Conservation (phyloP, 2,329 filamentous ascomycete genomes). For the Penicillium digitatum region DNA sequence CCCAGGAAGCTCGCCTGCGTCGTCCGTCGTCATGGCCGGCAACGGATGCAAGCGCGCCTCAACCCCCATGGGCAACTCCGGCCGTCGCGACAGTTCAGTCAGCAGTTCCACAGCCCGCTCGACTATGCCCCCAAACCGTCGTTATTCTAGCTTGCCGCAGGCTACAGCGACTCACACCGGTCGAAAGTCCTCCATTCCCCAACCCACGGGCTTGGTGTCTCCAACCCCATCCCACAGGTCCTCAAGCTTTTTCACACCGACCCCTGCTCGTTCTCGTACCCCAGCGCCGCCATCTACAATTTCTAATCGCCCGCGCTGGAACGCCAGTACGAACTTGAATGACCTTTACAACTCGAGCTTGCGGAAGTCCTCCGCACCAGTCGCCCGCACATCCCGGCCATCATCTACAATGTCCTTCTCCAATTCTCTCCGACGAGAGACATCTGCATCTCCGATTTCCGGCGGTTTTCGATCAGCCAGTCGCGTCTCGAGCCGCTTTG, state of each 20-base stretch:
- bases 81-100: constrained; percentile 47
- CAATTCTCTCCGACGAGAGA: constrained; percentile 42
- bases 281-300: constrained; percentile 40
- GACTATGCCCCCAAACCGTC: constrained; percentile 40
- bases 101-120: constrained; percentile 40
- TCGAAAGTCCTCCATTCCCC: constrained; percentile 39
- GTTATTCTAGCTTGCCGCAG: constrained; percentile 49
- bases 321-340: constrained; percentile 59
- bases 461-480: constrained; percentile 30
- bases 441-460: constrained; percentile 40
- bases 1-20: constrained; percentile 67
- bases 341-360: constrained; percentile 59
- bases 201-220: constrained; percentile 30
- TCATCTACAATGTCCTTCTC: constrained; percentile 42
- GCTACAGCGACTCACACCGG: constrained; percentile 26
- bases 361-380: constrained; percentile 33
- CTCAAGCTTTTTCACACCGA: constrained; percentile 52
- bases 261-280: constrained; percentile 45
- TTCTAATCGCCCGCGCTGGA: constrained; percentile 68
- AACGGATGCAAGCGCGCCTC: constrained; percentile 47
- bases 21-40: constrained; percentile 57
- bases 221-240: constrained; percentile 34
- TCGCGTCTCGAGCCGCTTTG: constrained; percentile 33
- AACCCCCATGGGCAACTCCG: constrained; percentile 46
- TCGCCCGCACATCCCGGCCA: constrained; percentile 32